Base-by-base conservation (phyloP, 495 filamentous ascomycete genomes). In the Aspergillus coremiiformis region DNA sequence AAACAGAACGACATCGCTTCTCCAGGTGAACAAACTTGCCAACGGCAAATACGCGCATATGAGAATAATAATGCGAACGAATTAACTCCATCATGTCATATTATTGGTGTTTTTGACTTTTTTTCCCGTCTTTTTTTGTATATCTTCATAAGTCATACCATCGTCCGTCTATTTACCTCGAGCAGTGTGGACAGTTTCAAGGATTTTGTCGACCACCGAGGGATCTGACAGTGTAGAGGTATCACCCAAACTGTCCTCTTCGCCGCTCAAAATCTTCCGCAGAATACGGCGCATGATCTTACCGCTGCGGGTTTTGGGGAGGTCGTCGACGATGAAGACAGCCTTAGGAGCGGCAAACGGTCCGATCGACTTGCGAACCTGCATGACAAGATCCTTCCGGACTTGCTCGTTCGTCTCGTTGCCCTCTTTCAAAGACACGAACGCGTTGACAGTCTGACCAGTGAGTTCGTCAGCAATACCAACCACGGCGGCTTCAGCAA, bases 201-300 rank as follows among this genome's bases (percentile, higher is more conserved):
- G 95, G 69, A 98, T 96, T 69, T 84, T 89, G 24, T 88, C 84
- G 15, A 98, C 90, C 20, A 96, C 84, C 45, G 77, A 81, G 27
- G 92, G 92, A 66, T 97, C 91, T 32, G 89, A 93, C 30, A 97
- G 82, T 49, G 93, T 97, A 1, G 89, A 87, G 24, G 74, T 92
- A 61, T 99, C 94, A 59, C 93, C 93, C 49, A 99, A 75, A 66
- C 92, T 89, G 61, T 97, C 93, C 70, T 97, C 94, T 77, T 99
- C 93, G 10, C 90, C 90, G 39, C 89, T 89, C 54, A 99, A 72
- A 58, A 97, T 90, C 86, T 99, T 97, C 52, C 93, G 84, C 71
- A 99, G 67, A 69, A 99, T 96, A 49, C 93, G 83, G 49, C 93
- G 80, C 93, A 99, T 97, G 62, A 97, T 99, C 84, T 99, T 99